Evolutionary conservation across 2,329 filamentous ascomycete species (phyloP), one percentile per base, ranked within the genome.

Genomic region (Fonsecaea monophora): DNA sequence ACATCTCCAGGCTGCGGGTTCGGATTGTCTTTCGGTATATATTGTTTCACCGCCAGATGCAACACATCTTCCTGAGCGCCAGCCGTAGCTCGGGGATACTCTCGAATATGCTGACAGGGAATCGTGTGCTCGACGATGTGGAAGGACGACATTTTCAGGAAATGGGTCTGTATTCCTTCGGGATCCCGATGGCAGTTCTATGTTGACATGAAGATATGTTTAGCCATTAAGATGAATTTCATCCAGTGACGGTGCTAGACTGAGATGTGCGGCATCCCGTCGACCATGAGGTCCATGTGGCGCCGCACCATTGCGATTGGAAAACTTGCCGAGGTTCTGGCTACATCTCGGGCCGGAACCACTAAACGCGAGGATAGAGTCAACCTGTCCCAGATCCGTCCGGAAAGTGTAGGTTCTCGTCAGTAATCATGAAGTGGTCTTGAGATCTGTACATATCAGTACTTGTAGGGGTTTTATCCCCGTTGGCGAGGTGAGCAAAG

Each of bases 41-140:
- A 87, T 72, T 87, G 83, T 75, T 86, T 87, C 38, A 87, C 76
- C 0, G 80, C 80, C 3, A 87, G 74, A 12, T 84, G 74, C 2
- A 86, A 73, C 0, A 81, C 76, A 50, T 83, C 80, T 62, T 85
- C 82, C 69, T 86, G 82, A n/a, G 76, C 75, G 32, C 79, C 79
- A 8, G 78, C 77, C 10, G 81, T 82, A 3, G 82, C 79, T 55
- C 79, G 75, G 21, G 82, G 79, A 67, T 84, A 86, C 66, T 83
- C 80, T 66, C 85, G 80, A 63, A 86, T 84, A 70, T 86, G 82
- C 61, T 80, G 77, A 56, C 79, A 80, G 67, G 77, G 79, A 61
- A 85, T 67, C 34, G 77, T 74, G 70, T 86, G 84, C 72, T 85
- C 81, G 13, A 80, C 75, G 59, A 86, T 73, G 18, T 73, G 73